Evolutionary conservation across 208 protist genomes (phyloP).

Genomic region (Trypanosoma caninum): DNA sequence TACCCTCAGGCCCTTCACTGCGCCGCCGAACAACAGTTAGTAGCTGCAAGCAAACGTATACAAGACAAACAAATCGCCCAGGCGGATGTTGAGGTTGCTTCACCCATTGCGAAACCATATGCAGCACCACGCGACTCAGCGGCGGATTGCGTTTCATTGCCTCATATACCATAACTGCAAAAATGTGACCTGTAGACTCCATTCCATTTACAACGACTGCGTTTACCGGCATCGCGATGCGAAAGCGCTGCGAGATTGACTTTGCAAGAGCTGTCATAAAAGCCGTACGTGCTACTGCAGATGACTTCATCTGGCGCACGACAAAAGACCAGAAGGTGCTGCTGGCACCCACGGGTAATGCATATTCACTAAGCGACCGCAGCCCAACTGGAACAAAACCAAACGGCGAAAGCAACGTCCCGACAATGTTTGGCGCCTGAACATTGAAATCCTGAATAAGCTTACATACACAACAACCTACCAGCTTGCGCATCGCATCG

Average conservation of each 20-base stretch:
- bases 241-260: slow-evolving; percentile 77
- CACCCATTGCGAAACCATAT: slow-evolving; percentile 84
- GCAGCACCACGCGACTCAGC: slow-evolving; percentile 76
- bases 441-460: slow-evolving; percentile 91
- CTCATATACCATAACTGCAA: slow-evolving; percentile 87
- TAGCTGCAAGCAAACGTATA: slow-evolving; percentile 85
- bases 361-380: slow-evolving; percentile 61
- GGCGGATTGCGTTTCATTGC: slow-evolving; percentile 84
- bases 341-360: slow-evolving; percentile 70
- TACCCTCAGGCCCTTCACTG: slow-evolving; percentile 35
- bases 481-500: slow-evolving; percentile 77
- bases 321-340: slow-evolving; percentile 90
- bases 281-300: slow-evolving; percentile 77
- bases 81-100: slow-evolving; percentile 62
- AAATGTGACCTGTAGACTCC: slow-evolving; percentile 67
- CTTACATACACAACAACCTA: slow-evolving; percentile 86
- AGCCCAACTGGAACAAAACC: slow-evolving; percentile 74
- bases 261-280: slow-evolving; percentile 83
- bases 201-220: slow-evolving; percentile 47
- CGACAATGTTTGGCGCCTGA: slow-evolving; percentile 83
- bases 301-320: slow-evolving; percentile 79
- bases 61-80: slow-evolving; percentile 77
- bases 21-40: slow-evolving; percentile 62
- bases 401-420: slow-evolving; percentile 62
- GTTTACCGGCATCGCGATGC: slow-evolving; percentile 67